These are phyloP conservation scores for Dictyostelium firmibasis DNA, from an alignment of 78 protist genomes.

Conservation along the genomic window DNA sequence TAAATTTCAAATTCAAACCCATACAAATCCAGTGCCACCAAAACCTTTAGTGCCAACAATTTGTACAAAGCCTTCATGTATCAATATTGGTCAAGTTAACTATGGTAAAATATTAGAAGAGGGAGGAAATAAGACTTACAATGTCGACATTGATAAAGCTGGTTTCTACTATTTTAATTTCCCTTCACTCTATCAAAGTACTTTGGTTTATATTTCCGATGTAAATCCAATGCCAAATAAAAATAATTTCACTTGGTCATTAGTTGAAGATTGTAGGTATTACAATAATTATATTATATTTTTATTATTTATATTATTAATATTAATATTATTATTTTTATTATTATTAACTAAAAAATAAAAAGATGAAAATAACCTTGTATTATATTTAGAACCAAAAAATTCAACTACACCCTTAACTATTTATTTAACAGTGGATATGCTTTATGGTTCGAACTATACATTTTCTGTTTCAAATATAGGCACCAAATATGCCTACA, in stretches of 20 bases:
- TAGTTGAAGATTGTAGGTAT: background rate
- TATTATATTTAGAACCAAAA: background rate
- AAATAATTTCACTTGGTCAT: background rate
- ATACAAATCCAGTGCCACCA: slow-evolving; percentile 12
- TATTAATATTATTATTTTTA: background rate
- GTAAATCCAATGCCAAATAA: background rate
- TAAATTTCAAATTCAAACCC: background rate
- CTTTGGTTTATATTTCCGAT: slow-evolving; percentile 5
- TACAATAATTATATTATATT: background rate
- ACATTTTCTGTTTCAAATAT: background rate
- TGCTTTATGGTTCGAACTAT: background rate
- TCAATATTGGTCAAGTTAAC: background rate
- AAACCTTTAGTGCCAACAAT: background rate
- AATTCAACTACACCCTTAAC: background rate
- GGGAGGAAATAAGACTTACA: background rate
- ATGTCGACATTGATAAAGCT: background rate
- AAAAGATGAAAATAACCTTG: background rate
- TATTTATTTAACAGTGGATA: background rate
- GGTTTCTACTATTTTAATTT: background rate
- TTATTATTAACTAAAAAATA: background rate
- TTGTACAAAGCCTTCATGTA: background rate
- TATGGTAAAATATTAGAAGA: background rate
- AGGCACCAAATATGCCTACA: background rate
- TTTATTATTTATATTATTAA: background rate
- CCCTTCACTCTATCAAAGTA: slow-evolving; percentile 12